Evolutionary conservation across 768 basidiomycete genomes (phyloP), one percentile per base, ranked within the genome.

Genomic region (Kwoniella mangroviensis): DNA sequence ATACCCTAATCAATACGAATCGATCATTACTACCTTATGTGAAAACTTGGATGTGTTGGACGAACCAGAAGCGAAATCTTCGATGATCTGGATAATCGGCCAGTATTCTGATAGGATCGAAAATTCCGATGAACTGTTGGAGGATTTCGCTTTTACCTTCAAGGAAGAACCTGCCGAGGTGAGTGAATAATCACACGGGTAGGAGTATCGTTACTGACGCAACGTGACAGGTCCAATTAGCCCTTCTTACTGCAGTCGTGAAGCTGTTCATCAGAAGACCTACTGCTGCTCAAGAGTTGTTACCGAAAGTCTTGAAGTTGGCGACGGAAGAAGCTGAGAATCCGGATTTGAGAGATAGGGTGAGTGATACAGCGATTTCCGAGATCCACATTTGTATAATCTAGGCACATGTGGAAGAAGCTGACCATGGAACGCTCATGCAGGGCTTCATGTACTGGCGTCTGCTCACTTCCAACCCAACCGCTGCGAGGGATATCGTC

Each of bases 401-500:
- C 4, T 28, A 28, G 28, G 28, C 28, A 28, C 28, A 28, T 1
- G 28, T 28, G 28, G 28, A 28, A 28, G 24, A 22, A 49, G 13
- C 17, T 24, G 42, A 28, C 28, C 40, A 6, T 53, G 11, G 17
- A 2, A 11, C 28, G 15, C 10, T 53, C 21, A 21, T 15, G 24
- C 60, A 84, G 83, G 97, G 97, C 3, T 98, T 95, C 85, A 98
- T 99, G 92, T 99, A 98, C 84, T 99, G 97, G 97, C 90, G 97
- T 49, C 87, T 99, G 84, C 87, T 98, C 55, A 95, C 96, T 10
- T 90, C 94, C 77, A 94, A 97, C 80, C 94, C 95, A 1, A 85
- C 90, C 9, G 90, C 90, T 0, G 95, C 97, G 7, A 88, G 90
- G 49, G 91, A 93, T 73, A 91, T 98, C 72, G 95, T 98, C 43